Conservation (phyloP, 2,329 filamentous ascomycete genomes). For the Didymella sp. region DNA sequence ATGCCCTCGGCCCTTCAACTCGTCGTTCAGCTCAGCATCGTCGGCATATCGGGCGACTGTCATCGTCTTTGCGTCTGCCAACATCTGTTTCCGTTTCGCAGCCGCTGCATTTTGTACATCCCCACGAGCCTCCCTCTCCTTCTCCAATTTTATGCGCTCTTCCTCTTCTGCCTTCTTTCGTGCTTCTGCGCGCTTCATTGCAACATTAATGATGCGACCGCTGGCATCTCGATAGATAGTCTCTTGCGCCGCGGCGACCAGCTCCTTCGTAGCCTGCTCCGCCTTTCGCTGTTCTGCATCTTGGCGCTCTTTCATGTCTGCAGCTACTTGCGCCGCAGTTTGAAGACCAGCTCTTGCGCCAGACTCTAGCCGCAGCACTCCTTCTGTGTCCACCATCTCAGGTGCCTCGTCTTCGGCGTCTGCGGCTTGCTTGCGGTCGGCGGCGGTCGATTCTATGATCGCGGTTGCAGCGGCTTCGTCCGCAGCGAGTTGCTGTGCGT, state of each 20-base stretch:
- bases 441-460: conserved; percentile 75
- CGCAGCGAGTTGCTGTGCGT: conserved; percentile 68
- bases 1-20: conserved; percentile 75
- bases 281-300: conserved; percentile 65
- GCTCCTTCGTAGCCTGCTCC: conserved; percentile 47
- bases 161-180: conserved; percentile 79
- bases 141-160: conserved; percentile 67
- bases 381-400: conserved; percentile 47
- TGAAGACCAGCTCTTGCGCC: conserved; percentile 89
- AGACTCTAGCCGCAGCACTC: conserved; percentile 75
- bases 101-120: conserved; percentile 81
- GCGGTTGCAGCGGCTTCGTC: conserved; percentile 77
- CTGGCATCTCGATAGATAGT: conserved; percentile 96
- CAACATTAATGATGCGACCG: conserved; percentile 90
- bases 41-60: conserved; percentile 80
- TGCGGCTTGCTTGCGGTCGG: conserved; percentile 62
- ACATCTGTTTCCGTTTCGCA: conserved; percentile 67
- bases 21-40: conserved; percentile 83
- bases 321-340: conserved; percentile 74
- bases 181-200: conserved; percentile 87
- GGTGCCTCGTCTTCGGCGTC: conserved; percentile 55
- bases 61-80: conserved; percentile 85
- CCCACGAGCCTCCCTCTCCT: conserved; percentile 76
- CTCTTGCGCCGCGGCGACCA: conserved; percentile 60
- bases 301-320: conserved; percentile 66